Conservation (phyloP, 345 rosid genomes). For the Geranium brycei region DNA sequence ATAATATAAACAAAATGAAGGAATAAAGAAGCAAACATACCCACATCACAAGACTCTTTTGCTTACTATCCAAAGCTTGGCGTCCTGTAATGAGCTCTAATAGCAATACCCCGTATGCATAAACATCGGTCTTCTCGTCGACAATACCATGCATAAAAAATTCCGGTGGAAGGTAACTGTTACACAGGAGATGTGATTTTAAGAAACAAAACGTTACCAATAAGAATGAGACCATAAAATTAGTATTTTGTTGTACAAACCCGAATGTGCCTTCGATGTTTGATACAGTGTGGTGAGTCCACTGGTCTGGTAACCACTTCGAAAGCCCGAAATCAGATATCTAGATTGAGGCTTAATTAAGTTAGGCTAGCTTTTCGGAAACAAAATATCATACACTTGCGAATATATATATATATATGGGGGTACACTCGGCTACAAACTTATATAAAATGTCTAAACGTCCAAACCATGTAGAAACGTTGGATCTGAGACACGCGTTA, state of each 20-base stretch:
- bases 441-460: too few relatives aligned
- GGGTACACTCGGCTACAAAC: too few relatives aligned
- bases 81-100: conserved; percentile 76
- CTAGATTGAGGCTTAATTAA: conserved; percentile 18
- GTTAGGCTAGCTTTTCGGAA: neutral
- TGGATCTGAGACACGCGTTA: too few relatives aligned
- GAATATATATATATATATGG: too few relatives aligned
- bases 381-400: neutral
- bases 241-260: conserved; percentile 12
- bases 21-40: conserved; percentile 29
- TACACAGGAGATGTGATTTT: neutral
- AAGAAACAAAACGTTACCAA: neutral
- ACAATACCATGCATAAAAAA: conserved; percentile 89
- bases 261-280: conserved; percentile 95
- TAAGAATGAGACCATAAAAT: too few relatives aligned
- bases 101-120: conserved; percentile 74
- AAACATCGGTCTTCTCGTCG: conserved; percentile 87
- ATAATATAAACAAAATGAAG: too few relatives aligned
- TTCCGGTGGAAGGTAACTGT: conserved; percentile 84
- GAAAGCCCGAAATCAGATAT: conserved; percentile 97
- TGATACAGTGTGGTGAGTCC: conserved; percentile 75
- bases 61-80: conserved; percentile 69
- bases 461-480: too few relatives aligned
- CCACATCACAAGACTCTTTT: conserved; percentile 85
- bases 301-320: conserved; percentile 86